These are phyloP conservation scores for Debaryomyces udenii DNA, from an alignment of 1,139 yeast genomes.

Conservation along the genomic window DNA sequence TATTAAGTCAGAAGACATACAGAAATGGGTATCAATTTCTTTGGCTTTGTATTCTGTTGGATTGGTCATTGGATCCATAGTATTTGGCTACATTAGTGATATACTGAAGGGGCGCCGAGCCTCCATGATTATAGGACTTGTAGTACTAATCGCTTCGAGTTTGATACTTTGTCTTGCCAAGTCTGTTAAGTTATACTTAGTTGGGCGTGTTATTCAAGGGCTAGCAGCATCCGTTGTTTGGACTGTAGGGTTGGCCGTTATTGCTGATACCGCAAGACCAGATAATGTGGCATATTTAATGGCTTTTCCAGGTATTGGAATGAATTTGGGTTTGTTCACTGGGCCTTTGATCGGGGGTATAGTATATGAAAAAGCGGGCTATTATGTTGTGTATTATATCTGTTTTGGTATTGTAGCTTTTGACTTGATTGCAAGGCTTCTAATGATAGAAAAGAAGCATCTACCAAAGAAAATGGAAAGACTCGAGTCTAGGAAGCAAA, in stretches of 20 bases:
- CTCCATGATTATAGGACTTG: conserved; percentile 2
- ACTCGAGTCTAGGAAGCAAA: neutral
- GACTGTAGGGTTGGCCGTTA: conserved; percentile 7
- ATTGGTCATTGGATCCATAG: neutral
- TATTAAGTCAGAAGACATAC: neutral
- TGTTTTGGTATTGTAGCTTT: conserved; percentile 1
- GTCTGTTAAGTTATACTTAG: neutral
- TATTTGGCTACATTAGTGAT: conserved; percentile 1
- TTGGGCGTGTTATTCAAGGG: conserved; percentile 4
- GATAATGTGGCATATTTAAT: conserved; percentile 3
- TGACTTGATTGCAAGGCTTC: neutral
- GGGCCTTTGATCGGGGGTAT: conserved; percentile 5
- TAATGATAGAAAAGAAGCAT: conserved; percentile 5
- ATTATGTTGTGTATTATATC: conserved; percentile 1
- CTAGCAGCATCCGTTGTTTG: conserved; percentile 5
- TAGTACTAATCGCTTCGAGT: neutral
- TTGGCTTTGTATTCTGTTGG: conserved; percentile 6
- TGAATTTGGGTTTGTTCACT: conserved; percentile 2
- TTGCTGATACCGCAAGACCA: conserved; percentile 2
- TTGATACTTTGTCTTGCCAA: conserved; percentile 1
- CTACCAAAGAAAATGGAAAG: neutral
- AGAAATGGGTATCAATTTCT: conserved; percentile 2
- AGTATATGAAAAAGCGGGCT: conserved; percentile 2
- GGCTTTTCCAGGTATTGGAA: conserved; percentile 3
- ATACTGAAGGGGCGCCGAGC: conserved; percentile 1